Evolutionary conservation across 768 basidiomycete genomes (phyloP), one percentile per base, ranked within the genome.

Genomic region (Crepidotus variabilis): DNA sequence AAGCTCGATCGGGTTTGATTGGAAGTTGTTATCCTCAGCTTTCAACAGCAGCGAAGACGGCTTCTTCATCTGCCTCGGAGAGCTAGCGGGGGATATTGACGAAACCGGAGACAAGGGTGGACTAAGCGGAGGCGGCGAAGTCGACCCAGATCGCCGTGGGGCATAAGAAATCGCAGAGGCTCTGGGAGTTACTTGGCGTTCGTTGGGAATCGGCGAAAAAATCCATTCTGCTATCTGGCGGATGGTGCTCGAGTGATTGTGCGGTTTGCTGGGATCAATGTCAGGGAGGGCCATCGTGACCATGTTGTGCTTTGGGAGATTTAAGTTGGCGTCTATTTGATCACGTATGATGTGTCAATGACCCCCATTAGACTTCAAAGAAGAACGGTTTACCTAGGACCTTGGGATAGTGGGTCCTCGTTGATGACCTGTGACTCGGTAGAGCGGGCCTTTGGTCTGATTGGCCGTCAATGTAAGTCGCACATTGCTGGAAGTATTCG

Each of bases 141-240:
- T 43, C 39, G 39, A 43, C 18, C 39, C 39, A 43, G 39, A 43
- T 43, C 39, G 39, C 39, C 18, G 13, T 14, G 39, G 13, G 39
- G 39, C 13, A 43, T 16, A 43, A 43, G 39, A 43, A 20, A 43
- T 14, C 5, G 39, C 39, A 43, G 39, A 43, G 13, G 11, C 14
- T 43, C 18, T 43, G 6, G 39, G 24, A 11, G 50, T 49, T 23
- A 45, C n/a, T 13, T 36, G 21, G 32, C 6, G 24, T 20, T 51
- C 49, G 34, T 39, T 39, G 33, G 54, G 54, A 6, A 59, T 53
- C 6, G 59, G 50, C 16, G 60, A 55, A 48, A 58, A 64, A 6
- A 58, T 50, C 65, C 65, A 66, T 50, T 62, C 60, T n/a, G 60
- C 58, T 22, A 66, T 47, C 21, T 55, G 45, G 47, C 58, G 51